These are phyloP conservation scores for Fusarium ambrosium DNA, from an alignment of 2,329 filamentous ascomycete genomes.

Conservation along the genomic window DNA sequence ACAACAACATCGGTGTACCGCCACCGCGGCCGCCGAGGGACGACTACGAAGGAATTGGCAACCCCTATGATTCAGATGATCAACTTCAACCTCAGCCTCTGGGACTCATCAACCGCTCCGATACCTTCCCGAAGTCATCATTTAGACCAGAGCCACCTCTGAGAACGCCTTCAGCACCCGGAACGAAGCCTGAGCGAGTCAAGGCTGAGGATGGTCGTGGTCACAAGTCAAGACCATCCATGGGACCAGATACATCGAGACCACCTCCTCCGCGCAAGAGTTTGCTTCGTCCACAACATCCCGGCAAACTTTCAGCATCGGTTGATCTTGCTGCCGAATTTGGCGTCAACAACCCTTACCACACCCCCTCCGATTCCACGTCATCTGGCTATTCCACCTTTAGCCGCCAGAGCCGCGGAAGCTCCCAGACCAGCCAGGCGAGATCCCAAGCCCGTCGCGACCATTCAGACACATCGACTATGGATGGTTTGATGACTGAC, in stretches of 20 bases:
- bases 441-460: conserved; percentile 53
- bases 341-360: conserved; percentile 73
- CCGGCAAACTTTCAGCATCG: conserved; percentile 55
- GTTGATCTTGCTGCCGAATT: conserved; percentile 73
- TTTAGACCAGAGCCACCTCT: conserved; percentile 54
- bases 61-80: conserved; percentile 56
- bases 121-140: conserved; percentile 65
- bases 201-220: conserved; percentile 46
- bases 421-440: conserved; percentile 67
- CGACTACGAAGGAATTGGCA: conserved; percentile 71
- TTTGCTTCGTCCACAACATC: conserved; percentile 58
- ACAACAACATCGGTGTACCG: conserved; percentile 47
- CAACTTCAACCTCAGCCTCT: conserved; percentile 55
- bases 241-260: conserved; percentile 65
- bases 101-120: conserved; percentile 60
- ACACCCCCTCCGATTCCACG: conserved; percentile 73
- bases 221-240: conserved; percentile 56
- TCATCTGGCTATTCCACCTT: conserved; percentile 74
- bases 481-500: conserved; percentile 69
- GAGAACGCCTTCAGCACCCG: conserved; percentile 64
- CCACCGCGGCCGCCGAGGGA: conserved; percentile 62
- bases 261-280: conserved; percentile 67
- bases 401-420: conserved; percentile 70
- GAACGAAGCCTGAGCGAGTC: conserved; percentile 56
- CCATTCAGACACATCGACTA: conserved; percentile 59